Base-by-base conservation (phyloP, 2,329 filamentous ascomycete genomes). In the Ramularia endophylla region DNA sequence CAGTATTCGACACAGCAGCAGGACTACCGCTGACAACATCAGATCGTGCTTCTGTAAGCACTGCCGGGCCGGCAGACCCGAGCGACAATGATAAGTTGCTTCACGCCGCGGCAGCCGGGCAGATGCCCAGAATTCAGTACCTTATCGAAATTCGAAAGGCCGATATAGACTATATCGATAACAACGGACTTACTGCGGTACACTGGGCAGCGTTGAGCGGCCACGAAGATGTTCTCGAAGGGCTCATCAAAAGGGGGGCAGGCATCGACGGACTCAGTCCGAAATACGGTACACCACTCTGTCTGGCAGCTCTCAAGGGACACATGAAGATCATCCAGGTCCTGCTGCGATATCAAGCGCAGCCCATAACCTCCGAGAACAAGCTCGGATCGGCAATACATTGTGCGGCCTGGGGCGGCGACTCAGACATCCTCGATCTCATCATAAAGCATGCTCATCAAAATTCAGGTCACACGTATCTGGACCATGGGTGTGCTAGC, bases 161-260 rank as follows among this genome's bases (percentile, higher is more conserved):
- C 9, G 31, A 41, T 35, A 27, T 36, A 12, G 13, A 38, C n/a
- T n/a, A 18, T n/a, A 25, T 27, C 5, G 41, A 28, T 8, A 15
- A 29, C n/a, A 8, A 38, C n/a, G 43, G 38, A 8, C 22, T 38
- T 9, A 48, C 37, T 1, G 43, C 37, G 7, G 31, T 49, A 3
- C 43, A 49, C 36, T 40, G 40, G n/a, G 46, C 46, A 9, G 25
- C 34, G 5, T 29, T 49, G 2, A 41, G 33, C 18, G 40, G 43
- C 15, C 43, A 38, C 25, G 30, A 49, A 15, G 40, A 46, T 15
- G 30, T 38, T 12, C 28, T 46, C 3, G 30, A 41, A 2, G 16
- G 13, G 2, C 28, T 41, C 2, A 34, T 43, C 5, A 17, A 25
- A 8, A 32, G 27, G 12, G 44, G 44, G 2, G 29, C 30, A 12